Evolutionary conservation across 2,329 filamentous ascomycete genomes (phyloP).

Genomic region (Aspergillus caelatus): DNA sequence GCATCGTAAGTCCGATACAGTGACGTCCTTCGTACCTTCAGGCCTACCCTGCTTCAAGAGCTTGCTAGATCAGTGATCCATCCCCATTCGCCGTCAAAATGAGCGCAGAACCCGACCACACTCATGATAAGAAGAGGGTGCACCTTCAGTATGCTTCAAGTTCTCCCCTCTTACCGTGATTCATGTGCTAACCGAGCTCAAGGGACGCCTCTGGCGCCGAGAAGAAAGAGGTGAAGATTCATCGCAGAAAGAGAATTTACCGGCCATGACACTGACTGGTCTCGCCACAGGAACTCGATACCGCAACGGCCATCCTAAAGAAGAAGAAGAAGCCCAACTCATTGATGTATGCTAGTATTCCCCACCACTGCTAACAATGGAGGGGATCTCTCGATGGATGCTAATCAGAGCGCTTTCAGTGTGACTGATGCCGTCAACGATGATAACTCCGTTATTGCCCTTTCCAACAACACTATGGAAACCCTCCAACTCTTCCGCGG

Average conservation of each 20-base stretch:
- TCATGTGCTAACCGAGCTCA: conserved; percentile 44
- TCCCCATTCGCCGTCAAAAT: conserved; percentile 55
- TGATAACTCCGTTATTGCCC: conserved; percentile 98
- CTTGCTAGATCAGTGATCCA: conserved; percentile 26
- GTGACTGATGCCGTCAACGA: conserved; percentile 98
- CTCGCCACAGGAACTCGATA: conserved; percentile 73
- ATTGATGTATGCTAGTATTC: conserved; percentile 72
- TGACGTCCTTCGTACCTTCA: conserved; percentile 20
- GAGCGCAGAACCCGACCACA: conserved; percentile 67
- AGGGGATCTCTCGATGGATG: conserved; percentile 16
- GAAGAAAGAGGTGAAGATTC: conserved; percentile 69
- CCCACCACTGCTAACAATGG: conserved; percentile 1
- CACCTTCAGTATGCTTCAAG: conserved; percentile 70
- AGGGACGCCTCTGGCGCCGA: conserved; percentile 91
- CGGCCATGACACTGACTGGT: conserved; percentile 33
- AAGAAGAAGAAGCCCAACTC: conserved; percentile 99
- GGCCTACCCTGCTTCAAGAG: conserved; percentile 30
- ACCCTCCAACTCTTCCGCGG: conserved; percentile 96
- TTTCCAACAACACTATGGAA: conserved; percentile 99
- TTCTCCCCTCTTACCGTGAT: conserved; percentile 17
- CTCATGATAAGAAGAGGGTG: conserved; percentile 76
- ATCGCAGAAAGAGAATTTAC: conserved; percentile 35
- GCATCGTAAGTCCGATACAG: conserved; percentile 19
- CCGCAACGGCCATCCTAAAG: conserved; percentile 94
- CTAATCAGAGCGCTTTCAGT: conserved; percentile 53